Conservation (phyloP, 2,329 filamentous ascomycete genomes). For the Aureobasidium melanogenum region DNA sequence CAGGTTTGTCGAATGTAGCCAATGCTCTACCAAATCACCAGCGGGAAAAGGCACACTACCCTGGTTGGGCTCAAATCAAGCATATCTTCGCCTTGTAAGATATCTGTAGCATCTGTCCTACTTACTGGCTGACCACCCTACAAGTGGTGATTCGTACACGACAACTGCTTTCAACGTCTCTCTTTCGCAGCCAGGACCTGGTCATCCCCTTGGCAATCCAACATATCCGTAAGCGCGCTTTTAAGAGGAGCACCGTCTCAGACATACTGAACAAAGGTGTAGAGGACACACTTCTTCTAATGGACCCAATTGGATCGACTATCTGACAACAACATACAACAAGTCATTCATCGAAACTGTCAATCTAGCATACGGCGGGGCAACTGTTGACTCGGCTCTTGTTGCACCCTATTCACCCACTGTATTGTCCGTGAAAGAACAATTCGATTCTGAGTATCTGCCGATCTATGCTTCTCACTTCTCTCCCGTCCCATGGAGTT, state of each 20-base stretch:
- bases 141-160: conserved; percentile 51
- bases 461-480: conserved; percentile 32
- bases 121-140: neutral
- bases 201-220: conserved; percentile 55
- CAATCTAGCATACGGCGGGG: conserved; percentile 43
- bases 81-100: conserved; percentile 22
- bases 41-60: conserved; percentile 13
- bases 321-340: conserved; percentile 38
- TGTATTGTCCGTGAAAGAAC: conserved; percentile 43
- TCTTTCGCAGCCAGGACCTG: conserved; percentile 41
- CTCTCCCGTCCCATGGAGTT: conserved; percentile 34
- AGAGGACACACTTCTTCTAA: conserved; percentile 22
- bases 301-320: conserved; percentile 50
- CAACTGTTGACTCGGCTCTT: conserved; percentile 36
- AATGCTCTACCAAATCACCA: neutral
- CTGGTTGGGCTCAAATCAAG: conserved; percentile 19
- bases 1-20: neutral
- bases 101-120: neutral
- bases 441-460: conserved; percentile 39
- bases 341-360: conserved; percentile 39
- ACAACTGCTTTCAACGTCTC: conserved; percentile 50
- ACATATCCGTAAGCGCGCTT: conserved; percentile 31
- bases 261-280: neutral
- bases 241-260: neutral
- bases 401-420: conserved; percentile 42